Evolutionary conservation across 257 asterid genomes (phyloP).

Genomic region (Przewalskia tangutica): DNA sequence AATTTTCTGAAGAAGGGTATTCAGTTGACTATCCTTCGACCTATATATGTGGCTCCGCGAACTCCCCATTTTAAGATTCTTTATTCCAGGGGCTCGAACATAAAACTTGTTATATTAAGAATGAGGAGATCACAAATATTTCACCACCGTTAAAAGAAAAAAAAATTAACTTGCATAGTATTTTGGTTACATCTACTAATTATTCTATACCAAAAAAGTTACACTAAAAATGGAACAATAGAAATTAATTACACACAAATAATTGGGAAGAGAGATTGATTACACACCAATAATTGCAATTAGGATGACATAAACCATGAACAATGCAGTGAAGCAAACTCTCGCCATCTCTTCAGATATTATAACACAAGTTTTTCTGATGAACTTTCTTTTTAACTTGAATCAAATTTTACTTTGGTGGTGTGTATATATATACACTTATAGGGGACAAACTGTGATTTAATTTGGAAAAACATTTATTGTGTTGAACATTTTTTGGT

Average conservation of each 20-base stretch:
- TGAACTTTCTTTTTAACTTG: background rate
- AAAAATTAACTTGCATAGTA: background rate
- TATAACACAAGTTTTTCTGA: background rate
- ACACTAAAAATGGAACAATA: background rate
- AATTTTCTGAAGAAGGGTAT: background rate
- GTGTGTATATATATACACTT: background rate
- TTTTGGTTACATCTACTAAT: background rate
- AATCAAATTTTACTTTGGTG: background rate
- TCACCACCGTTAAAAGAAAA: background rate
- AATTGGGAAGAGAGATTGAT: background rate
- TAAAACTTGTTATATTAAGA: background rate
- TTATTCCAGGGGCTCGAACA: background rate
- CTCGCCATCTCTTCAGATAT: background rate
- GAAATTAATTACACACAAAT: background rate
- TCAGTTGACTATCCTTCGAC: background rate
- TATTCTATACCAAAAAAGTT: background rate
- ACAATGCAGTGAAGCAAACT: background rate
- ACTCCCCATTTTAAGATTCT: background rate
- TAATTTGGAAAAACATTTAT: too few relatives aligned
- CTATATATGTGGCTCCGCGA: background rate
- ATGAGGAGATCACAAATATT: background rate
- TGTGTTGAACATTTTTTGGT: too few relatives aligned
- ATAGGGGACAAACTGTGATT: too few relatives aligned
- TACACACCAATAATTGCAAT: background rate
- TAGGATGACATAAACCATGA: background rate